These are phyloP conservation scores for Leccinum uliginosum DNA, from an alignment of 768 basidiomycete genomes.

Conservation along the genomic window DNA sequence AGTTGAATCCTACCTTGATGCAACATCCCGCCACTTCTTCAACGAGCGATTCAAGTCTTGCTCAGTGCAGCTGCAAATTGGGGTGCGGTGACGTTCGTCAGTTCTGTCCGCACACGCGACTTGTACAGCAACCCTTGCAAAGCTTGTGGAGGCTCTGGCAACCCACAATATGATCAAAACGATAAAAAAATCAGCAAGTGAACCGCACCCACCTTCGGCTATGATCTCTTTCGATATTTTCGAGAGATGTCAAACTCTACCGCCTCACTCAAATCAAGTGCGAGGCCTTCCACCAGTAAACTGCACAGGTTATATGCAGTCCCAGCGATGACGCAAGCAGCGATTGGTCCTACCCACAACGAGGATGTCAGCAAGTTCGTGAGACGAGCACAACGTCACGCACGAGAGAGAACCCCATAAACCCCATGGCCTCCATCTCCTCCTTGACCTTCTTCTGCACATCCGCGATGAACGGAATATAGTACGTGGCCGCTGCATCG, in stretches of 20 bases:
- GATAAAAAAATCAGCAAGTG: not conserved
- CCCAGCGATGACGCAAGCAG: constrained; percentile 87
- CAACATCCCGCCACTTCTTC: constrained; percentile 84
- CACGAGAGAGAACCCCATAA: constrained; percentile 83
- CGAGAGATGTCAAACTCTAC: constrained; percentile 88
- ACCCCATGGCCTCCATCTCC: constrained; percentile 94
- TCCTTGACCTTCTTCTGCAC: constrained; percentile 64
- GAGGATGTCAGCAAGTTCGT: not conserved
- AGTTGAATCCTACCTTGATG: constrained; percentile 57
- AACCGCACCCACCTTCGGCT: constrained; percentile 55
- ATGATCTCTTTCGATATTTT: constrained; percentile 82
- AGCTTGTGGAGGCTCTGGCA: constrained; percentile 18
- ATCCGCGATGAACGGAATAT: constrained; percentile 69
- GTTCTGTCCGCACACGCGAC: constrained; percentile 85
- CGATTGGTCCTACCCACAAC: constrained; percentile 68
- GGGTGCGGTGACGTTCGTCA: constrained; percentile 80
- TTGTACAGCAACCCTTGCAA: constrained; percentile 59
- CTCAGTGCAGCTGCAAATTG: constrained; percentile 68
- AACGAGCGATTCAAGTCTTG: constrained; percentile 72
- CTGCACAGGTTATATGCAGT: constrained; percentile 91
- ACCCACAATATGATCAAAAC: not conserved
- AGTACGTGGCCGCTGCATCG: constrained; percentile 60
- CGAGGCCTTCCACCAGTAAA: constrained; percentile 77
- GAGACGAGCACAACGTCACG: constrained; percentile 22
- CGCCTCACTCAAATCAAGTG: constrained; percentile 75